Percentiles rank a stretch among this genome's conserved stretches.
Evolutionary conservation across 2,329 filamentous ascomycete genomes (phyloP).

Genomic region (Diaporthe vexans): DNA sequence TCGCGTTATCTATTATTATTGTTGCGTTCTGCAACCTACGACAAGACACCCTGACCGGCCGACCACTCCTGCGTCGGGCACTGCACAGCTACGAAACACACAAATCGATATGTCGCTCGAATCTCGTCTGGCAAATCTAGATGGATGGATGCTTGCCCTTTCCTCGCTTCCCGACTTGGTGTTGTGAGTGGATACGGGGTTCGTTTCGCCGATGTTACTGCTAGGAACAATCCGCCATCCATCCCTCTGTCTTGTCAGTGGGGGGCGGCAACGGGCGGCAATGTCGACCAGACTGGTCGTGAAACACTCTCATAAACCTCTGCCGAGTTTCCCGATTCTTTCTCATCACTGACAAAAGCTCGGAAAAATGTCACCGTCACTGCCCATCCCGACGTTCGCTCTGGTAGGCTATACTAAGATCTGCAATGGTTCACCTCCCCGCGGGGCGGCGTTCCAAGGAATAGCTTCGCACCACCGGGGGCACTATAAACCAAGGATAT

Average conservation of each 20-base stretch:
- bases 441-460: neutral
- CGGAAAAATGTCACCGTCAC: neutral
- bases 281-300: neutral
- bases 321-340: neutral
- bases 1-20: slow-evolving; percentile 35
- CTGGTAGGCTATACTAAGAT: neutral
- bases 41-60: no score
- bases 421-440: slow-evolving; percentile 21
- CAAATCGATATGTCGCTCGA: neutral
- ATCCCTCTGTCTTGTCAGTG: neutral
- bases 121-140: slow-evolving; percentile 16
- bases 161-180: neutral
- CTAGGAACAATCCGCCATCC: neutral
- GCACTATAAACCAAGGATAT: slow-evolving; percentile 11
- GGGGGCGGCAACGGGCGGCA: neutral
- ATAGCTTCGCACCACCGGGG: neutral
- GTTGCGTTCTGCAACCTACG: no score
- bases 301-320: no score
- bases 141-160: no score
- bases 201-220: neutral
- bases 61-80: neutral
- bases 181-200: neutral
- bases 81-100: neutral
- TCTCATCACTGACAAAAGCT: neutral
- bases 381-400: neutral